Base-by-base conservation (phyloP, 352 stramenopile species). In the Phytophthora constricta region DNA sequence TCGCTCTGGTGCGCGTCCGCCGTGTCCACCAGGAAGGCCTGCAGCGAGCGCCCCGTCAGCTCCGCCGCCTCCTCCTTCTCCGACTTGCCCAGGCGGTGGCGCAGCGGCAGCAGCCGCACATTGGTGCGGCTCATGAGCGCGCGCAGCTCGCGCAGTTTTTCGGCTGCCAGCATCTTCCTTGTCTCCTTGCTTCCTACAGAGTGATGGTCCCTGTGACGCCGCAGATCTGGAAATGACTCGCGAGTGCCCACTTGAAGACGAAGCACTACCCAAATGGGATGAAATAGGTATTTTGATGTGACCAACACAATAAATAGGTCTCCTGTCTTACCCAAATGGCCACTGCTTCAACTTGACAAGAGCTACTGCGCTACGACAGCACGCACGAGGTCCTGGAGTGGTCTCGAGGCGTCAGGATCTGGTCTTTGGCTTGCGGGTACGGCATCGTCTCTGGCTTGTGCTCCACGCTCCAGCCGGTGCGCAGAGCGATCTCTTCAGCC, bases 1-100 rank as follows among this genome's bases (percentile, higher is more conserved):
- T 99, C 98, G 69, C 93, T 99, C 62, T 99, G 89, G 81, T 99
- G 98, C 51, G 97, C 96, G 83, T 99, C 98, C 45, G 97, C 96
- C 17, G 91, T 97, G 51, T 98, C 96, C 56, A 99, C 83, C 1
- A 99, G 60, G 62, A 99, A 98, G 22, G 93, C 96, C 55, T 93
- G 86, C 48, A 98, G 59, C 28, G 69, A 53, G 41, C 79, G 77
- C 27, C 76, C 80, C 39, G 71, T 77, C 25, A 88, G 56, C 43
- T 73, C 62, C n/a, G 68, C 43, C 2, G 49, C 57, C 16, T 33
- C 46, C 34, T 25, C 48, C 17, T 62, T 62, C 23, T 65, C 58
- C 7, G 63, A 69, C 54, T 91, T 92, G 48, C 70, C 77, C 27
- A 94, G 46, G 27, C 74, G 74, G 31, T 84, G 72, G 41, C 84